phyloP scores from a whole-genome alignment of 495 filamentous ascomycete genomes.

The Eremomyces bilateralis region DNA sequence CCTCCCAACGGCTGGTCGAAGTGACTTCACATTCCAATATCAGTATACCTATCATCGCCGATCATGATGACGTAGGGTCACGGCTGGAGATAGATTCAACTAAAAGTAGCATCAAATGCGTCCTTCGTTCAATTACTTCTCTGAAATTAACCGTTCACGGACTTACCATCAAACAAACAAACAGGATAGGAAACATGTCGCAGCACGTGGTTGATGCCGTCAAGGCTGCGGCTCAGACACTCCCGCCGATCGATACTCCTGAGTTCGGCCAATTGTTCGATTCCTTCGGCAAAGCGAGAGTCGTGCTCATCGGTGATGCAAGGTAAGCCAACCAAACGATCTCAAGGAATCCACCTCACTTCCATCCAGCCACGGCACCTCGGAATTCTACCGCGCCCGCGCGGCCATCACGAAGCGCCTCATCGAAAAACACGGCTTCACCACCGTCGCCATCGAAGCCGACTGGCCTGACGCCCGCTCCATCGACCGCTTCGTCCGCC shows the following conservation, averaged over 20 bases:
- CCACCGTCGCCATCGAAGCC: conserved; percentile 32
- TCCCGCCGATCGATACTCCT: conserved; percentile 21
- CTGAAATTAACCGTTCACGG: too few relatives aligned
- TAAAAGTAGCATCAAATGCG: too few relatives aligned
- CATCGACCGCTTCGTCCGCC: conserved; percentile 33
- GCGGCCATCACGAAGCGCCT: conserved; percentile 33
- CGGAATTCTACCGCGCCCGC: conserved; percentile 34
- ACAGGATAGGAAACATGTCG: too few relatives aligned
- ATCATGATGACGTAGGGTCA: too few relatives aligned
- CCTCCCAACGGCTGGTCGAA: too few relatives aligned
- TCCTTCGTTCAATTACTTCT: too few relatives aligned
- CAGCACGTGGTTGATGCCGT: conserved; percentile 16
- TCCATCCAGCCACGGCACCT: conserved; percentile 28
- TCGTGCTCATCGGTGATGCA: conserved; percentile 34
- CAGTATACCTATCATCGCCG: too few relatives aligned
- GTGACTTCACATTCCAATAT: too few relatives aligned
- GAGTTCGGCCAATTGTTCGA: conserved; percentile 24
- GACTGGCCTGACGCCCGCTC: conserved; percentile 39
- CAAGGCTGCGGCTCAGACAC: conserved; percentile 16
- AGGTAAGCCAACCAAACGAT: conserved; percentile 5
- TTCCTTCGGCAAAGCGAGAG: conserved; percentile 20
- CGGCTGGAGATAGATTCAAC: too few relatives aligned
- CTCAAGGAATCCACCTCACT: not conserved
- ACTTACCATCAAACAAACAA: too few relatives aligned
- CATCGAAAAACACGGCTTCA: conserved; percentile 31